These are phyloP conservation scores for Nepenthes gracilis DNA, from an alignment of 148 eudicot genomes.

Conservation along the genomic window DNA sequence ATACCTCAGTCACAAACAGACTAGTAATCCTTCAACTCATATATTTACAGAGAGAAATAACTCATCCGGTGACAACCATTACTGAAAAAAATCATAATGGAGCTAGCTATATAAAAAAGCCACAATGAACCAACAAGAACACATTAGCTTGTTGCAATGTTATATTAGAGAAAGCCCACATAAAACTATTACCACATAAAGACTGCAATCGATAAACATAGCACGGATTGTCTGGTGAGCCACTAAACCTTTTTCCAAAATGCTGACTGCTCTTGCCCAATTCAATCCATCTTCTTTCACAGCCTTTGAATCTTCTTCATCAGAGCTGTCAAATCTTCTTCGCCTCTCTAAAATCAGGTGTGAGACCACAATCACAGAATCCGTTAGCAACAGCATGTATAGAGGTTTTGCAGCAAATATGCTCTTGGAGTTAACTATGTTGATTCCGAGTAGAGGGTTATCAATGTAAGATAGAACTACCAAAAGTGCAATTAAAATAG, in stretches of 20 bases:
- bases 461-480: slow-evolving; percentile 23
- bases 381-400: slow-evolving; percentile 26
- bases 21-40: no score
- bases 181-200: slow-evolving; percentile 38
- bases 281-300: slow-evolving; percentile 12
- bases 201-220: slow-evolving; percentile 55
- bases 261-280: slow-evolving; percentile 37
- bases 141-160: not conserved
- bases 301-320: slow-evolving; percentile 7
- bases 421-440: slow-evolving; percentile 20
- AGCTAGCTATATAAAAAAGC: no score
- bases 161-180: slow-evolving; percentile 43
- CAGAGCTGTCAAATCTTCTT: slow-evolving; percentile 6
- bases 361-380: slow-evolving; percentile 25
- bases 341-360: slow-evolving; percentile 23
- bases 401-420: slow-evolving; percentile 33
- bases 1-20: no score
- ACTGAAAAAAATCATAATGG: no score
- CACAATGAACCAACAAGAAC: no score
- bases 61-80: no score
- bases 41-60: no score
- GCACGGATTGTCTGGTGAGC: slow-evolving; percentile 39
- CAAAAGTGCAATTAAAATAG: slow-evolving; percentile 16
- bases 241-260: slow-evolving; percentile 48
- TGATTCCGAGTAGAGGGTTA: slow-evolving; percentile 20